phyloP scores from a whole-genome alignment of 148 eudicot genomes.

The Dysphania ambrosioides region DNA sequence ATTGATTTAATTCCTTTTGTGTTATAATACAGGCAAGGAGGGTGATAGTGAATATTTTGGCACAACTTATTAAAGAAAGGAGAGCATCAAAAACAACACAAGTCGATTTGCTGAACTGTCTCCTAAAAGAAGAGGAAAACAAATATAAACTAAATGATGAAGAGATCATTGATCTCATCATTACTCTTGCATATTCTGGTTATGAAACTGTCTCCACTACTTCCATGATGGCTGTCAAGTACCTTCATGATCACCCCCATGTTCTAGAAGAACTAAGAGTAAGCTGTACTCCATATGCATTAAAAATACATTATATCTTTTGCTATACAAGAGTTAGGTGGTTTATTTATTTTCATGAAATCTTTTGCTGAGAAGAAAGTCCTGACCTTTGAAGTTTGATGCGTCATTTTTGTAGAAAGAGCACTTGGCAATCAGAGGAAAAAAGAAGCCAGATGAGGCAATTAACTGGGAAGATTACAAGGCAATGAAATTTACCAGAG shows the following conservation, averaged over 20 bases:
- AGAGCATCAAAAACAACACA: conserved; percentile 41
- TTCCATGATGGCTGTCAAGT: conserved; percentile 99
- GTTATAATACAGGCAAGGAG: conserved; percentile 69
- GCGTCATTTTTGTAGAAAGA: conserved; percentile 51
- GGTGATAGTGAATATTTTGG: conserved; percentile 54
- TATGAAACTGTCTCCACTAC: conserved; percentile 98
- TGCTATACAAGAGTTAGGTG: no score
- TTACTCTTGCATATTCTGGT: conserved; percentile 91
- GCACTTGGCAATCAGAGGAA: conserved; percentile 76
- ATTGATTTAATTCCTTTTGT: not conserved
- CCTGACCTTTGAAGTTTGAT: not conserved
- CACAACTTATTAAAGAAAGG: conserved; percentile 58
- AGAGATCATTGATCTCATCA: conserved; percentile 92
- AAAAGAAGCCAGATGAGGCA: conserved; percentile 69
- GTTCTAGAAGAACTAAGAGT: conserved; percentile 87
- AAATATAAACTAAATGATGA: conserved; percentile 72
- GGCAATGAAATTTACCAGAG: conserved; percentile 88
- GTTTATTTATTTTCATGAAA: no score
- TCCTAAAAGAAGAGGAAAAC: conserved; percentile 59
- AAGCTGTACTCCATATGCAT: conserved; percentile 26
- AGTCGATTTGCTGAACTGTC: conserved; percentile 62
- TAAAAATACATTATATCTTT: no score
- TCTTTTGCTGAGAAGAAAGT: no score
- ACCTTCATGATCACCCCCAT: conserved; percentile 95
- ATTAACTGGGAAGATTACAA: conserved; percentile 80